Evolutionary conservation across 345 rosid species (phyloP).

Genomic region (Fremontodendron californicum): DNA sequence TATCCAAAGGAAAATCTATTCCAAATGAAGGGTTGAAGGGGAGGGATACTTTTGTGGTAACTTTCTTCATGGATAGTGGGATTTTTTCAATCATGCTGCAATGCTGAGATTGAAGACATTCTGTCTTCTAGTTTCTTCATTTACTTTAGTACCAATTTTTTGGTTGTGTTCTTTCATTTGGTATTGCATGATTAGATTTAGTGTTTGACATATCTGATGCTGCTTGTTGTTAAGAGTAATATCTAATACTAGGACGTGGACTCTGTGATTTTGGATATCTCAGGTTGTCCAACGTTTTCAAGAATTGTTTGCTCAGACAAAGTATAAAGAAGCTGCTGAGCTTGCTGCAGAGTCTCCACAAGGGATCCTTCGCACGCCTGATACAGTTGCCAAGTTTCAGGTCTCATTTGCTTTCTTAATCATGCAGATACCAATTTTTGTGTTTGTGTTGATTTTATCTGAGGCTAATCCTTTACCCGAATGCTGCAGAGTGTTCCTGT

Average conservation of each 20-base stretch:
- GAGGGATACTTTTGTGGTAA: background rate
- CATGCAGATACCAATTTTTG: no score
- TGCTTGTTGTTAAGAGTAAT: background rate
- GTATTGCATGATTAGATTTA: background rate
- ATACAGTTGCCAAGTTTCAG: constrained; percentile 98
- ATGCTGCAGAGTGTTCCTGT: constrained; percentile 91
- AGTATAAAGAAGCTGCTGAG: constrained; percentile 99
- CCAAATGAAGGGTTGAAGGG: background rate
- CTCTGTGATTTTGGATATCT: constrained; percentile 23
- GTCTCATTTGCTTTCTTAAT: constrained; percentile 30
- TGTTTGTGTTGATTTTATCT: constrained; percentile 8
- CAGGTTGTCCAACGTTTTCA: constrained; percentile 99
- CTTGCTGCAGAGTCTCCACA: constrained; percentile 99
- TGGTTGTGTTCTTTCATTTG: background rate
- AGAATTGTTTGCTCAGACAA: constrained; percentile 93
- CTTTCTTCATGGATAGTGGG: background rate
- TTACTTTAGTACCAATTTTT: background rate
- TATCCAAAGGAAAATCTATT: background rate
- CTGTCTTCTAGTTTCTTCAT: background rate
- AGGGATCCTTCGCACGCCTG: constrained; percentile 95
- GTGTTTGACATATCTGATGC: no score
- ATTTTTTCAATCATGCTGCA: background rate
- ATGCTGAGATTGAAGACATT: background rate
- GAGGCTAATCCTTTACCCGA: constrained; percentile 1
- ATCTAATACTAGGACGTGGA: constrained; percentile 1